Percentiles rank a stretch among this genome's conserved stretches.
Conservation (phyloP, 345 rosid genomes). For the Eucalyptus urophylla region DNA sequence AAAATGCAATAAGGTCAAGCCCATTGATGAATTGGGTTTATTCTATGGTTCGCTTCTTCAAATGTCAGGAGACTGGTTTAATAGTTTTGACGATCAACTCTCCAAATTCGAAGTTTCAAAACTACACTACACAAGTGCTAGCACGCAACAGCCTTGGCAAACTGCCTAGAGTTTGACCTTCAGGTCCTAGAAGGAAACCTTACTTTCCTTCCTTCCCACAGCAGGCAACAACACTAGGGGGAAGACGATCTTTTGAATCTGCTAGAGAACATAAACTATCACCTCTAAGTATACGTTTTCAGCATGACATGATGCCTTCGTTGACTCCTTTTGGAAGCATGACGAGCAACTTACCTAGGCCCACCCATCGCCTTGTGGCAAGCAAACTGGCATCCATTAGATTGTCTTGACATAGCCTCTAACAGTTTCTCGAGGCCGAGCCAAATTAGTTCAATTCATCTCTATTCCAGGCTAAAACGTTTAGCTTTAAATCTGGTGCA, state of each 20-base stretch:
- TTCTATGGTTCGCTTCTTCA: fast-evolving
- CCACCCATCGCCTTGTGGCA: no score
- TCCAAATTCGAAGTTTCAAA: no score
- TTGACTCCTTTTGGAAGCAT: no score
- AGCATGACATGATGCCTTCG: no score
- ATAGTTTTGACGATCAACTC: no score
- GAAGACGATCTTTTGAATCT: fast-evolving
- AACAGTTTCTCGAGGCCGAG: neutral
- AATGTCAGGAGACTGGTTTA: neutral
- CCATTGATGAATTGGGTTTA: neutral
- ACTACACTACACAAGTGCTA: no score
- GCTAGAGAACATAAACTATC: no score
- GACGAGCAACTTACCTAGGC: no score
- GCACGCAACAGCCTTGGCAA: no score
- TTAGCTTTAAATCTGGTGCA: neutral
- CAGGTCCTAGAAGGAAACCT: neutral
- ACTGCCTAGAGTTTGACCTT: neutral
- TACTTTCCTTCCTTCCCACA: neutral
- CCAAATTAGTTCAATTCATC: neutral
- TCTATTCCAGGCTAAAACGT: neutral
- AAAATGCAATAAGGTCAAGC: neutral
- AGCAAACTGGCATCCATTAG: no score
- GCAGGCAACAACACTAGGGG: fast-evolving
- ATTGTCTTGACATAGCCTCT: neutral
- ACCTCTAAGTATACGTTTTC: no score